Conservation (phyloP, 768 basidiomycete genomes). For the Mycena venus region DNA sequence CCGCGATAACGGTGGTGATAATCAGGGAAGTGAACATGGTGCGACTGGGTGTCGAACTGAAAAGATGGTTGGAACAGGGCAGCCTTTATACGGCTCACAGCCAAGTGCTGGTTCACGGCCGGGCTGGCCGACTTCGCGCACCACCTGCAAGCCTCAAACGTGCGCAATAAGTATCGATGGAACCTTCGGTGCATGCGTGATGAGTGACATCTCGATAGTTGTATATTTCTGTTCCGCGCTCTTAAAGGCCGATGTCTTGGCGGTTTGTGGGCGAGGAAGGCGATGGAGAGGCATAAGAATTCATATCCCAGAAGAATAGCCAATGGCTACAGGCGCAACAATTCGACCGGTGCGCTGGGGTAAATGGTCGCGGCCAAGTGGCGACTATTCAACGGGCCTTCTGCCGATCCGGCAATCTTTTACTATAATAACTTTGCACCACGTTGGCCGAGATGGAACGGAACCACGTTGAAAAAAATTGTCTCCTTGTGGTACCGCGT, state of each 20-base stretch:
- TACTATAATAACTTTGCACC: not conserved
- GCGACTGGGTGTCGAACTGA: not conserved
- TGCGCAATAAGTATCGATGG: not conserved
- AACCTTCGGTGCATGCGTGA: not conserved
- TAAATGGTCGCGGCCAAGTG: not conserved
- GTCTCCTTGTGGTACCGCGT: not conserved
- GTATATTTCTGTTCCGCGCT: not conserved
- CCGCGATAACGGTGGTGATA: not conserved
- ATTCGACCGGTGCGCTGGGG: not conserved
- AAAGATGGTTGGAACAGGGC: not conserved
- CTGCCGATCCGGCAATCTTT: not conserved
- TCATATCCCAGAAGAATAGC: not conserved
- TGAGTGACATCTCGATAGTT: not conserved
- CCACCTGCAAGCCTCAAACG: not conserved
- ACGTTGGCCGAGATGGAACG: not conserved
- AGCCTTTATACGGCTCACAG: not conserved
- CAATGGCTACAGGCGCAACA: not conserved
- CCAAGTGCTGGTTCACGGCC: not conserved
- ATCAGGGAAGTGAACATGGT: slow-evolving; percentile 19
- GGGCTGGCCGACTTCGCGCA: not conserved
- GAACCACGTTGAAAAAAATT: not conserved
- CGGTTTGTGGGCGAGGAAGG: not conserved
- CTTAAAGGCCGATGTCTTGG: not conserved
- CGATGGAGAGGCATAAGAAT: not conserved
- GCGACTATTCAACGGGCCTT: not conserved